Base-by-base conservation (phyloP, 306 rosid genomes). In the Quercus berberidifolia region DNA sequence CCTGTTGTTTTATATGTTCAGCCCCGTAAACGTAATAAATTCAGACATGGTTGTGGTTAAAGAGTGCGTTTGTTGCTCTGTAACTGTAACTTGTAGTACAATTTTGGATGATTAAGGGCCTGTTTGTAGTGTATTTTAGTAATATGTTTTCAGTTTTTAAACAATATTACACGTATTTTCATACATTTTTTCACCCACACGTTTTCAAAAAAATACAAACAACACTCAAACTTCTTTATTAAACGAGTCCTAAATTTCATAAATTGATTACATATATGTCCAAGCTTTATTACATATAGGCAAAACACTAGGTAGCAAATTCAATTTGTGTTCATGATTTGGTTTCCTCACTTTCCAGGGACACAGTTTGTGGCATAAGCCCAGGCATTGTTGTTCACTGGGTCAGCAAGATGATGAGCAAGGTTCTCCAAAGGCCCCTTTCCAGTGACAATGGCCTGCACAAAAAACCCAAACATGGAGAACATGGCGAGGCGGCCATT, bases 371-470 rank as follows among this genome's bases (percentile, higher is more conserved):
- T 86, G 71, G 81, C 79, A 56, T 58, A 80, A 15, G 87, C 76
- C 85, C 81, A 69, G 14, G 80, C 86, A 21, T 82, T 76, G 79
- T 82, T 79, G 77, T 25, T 74, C 57, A 83, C 86, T 52, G 85
- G 84, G 30, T 86, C 82, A 18, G 84, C 84, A 71, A 86, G 89
- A 78, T 85, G 83, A 33, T 78, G 81, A 1, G 88, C 83, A 25
- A 79, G 86, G 85, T 82, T 85, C 79, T 85, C 77, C 55, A 85
- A 35, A 41, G 88, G 86, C 43, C 84, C 84, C 49, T 82, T 86
- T 79, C 84, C 84, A 2, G 83, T 85, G 14, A 85, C 86, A 64
- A 79, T 76, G 57, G 86, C 83, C 71, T 82, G 86, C 70, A 86
- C 82, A 58, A 83, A 76, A 59, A 75, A 83, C 30, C 83, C 88